Evolutionary conservation across 306 rosid species (phyloP), one percentile per base, ranked within the genome.

Genomic region (Mucuna pruriens): DNA sequence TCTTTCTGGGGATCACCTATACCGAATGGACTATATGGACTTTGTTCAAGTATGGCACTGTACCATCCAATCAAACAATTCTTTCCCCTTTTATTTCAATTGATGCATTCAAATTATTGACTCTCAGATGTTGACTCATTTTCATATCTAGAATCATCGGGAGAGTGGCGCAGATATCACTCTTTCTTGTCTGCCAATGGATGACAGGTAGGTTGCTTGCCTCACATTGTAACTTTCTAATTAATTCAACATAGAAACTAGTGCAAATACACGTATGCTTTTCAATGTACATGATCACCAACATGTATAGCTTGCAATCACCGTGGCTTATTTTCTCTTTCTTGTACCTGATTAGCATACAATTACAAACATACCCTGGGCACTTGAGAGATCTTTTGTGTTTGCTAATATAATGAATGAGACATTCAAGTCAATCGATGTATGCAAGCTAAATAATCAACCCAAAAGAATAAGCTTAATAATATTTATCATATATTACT

Each of bases 11-110:
- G 98, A 95, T 85, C 99, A 95, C 81, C 90, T 95, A 25, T 95
- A 93, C 80, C 79, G 96, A 63, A 95, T 95, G 98, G 97, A 95
- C 83, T 93, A 95, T 48, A 91, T 89, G 98, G 98, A 95, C 84
- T 95, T 89, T 70, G 92, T 95, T 76, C 89, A 91, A 85, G 99
- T 95, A 87, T 85, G 87, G 45, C 80, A 60, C 38, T 17, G 48
- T 42, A 55, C n/a, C 22, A 19, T 72, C 64, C 51, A 58, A 62
- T 44, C 48, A 63, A 82, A 48, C 23, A 74, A 76, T 51, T 63
- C 7, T 75, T 39, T 65, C 49, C 16, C 55, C 42, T 72, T 70
- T 68, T 67, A 42, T 17, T 77, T 44, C 16, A 40, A 33, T 13
- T 58, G 13, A 74, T 60, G 45, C 33, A 68, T 46, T 81, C 60